Evolutionary conservation across 1,139 yeast species (phyloP).

Genomic region (Candida tropicalis): DNA sequence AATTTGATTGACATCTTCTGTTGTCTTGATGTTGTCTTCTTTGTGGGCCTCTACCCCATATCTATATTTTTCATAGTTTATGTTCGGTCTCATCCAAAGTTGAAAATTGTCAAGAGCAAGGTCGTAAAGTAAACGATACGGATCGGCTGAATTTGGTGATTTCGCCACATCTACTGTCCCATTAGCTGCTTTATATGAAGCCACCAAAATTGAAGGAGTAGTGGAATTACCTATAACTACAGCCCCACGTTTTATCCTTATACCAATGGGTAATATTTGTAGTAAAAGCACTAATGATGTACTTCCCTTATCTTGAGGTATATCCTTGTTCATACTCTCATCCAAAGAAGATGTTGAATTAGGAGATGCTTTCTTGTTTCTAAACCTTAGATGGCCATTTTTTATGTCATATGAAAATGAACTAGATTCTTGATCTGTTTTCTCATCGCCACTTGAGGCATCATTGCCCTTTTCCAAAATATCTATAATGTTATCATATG

Average conservation of each 20-base stretch:
- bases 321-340: neutral
- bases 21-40: constrained; percentile 4
- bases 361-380: constrained; percentile 2
- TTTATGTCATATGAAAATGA: constrained; percentile 14
- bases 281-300: constrained; percentile 28
- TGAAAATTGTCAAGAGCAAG: constrained; percentile 53
- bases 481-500: constrained; percentile 69
- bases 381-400: constrained; percentile 11
- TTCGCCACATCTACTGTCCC: constrained; percentile 62
- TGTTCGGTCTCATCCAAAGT: constrained; percentile 68
- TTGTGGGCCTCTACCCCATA: constrained; percentile 10
- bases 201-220: constrained; percentile 72
- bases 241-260: constrained; percentile 68
- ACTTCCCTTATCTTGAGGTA: neutral
- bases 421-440: constrained; percentile 13
- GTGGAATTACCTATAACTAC: constrained; percentile 75
- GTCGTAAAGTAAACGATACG: constrained; percentile 49
- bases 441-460: constrained; percentile 13
- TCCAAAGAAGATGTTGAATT: constrained; percentile 1
- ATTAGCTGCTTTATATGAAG: constrained; percentile 57
- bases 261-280: constrained; percentile 57
- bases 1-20: constrained; percentile 9
- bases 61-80: constrained; percentile 45
- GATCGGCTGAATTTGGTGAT: constrained; percentile 55
- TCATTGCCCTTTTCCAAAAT: constrained; percentile 29